Conservation (phyloP, 2,329 filamentous ascomycete species). For the Teratosphaeria gauchensis region DNA sequence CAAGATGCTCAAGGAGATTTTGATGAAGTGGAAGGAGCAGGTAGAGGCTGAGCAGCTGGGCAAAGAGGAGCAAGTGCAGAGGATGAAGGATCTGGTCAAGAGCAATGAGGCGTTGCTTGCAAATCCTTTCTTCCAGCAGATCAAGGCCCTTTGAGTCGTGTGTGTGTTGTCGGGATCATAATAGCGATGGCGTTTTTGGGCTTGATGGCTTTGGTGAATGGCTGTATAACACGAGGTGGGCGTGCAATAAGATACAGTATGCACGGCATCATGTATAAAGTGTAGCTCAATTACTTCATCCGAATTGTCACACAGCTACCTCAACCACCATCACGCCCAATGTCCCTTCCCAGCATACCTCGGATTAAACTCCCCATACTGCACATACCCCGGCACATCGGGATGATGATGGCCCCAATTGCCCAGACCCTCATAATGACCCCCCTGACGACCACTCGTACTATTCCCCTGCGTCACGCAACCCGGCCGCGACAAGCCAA, state of each 20-base stretch:
- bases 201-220: background rate
- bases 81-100: constrained; percentile 70
- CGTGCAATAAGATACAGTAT: background rate
- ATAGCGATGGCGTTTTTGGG: background rate
- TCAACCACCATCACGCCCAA: background rate
- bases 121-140: constrained; percentile 58
- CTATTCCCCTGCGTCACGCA: constrained; percentile 1
- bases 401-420: constrained; percentile 12
- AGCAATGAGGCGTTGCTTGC: constrained; percentile 55
- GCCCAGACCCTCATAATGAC: constrained; percentile 8
- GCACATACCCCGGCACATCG: constrained; percentile 7
- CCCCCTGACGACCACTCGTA: constrained; percentile 7
- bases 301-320: background rate
- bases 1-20: constrained; percentile 68
- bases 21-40: constrained; percentile 74
- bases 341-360: constrained; percentile 10
- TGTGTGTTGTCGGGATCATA: background rate
- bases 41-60: constrained; percentile 47
- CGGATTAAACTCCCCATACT: constrained; percentile 12
- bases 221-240: background rate
- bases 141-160: constrained; percentile 35
- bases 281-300: background rate
- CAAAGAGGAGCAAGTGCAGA: constrained; percentile 65
- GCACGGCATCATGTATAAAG: background rate
- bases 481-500: constrained; percentile 40